These are phyloP conservation scores for Ceratocystis cacaofunesta DNA, from an alignment of 2,329 filamentous ascomycete genomes.

Conservation along the genomic window DNA sequence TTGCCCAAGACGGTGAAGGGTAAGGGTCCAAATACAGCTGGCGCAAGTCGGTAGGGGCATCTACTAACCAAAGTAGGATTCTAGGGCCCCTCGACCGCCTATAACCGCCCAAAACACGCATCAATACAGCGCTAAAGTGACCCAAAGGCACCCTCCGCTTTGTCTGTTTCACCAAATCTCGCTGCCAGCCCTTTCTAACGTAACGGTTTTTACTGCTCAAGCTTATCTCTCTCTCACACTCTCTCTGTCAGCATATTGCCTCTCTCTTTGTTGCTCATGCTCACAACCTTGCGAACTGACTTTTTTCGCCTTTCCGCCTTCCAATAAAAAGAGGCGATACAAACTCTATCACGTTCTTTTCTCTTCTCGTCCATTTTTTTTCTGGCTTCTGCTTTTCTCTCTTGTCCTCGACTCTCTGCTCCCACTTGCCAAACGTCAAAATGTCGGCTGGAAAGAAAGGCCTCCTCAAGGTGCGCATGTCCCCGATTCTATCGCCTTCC, in stretches of 20 bases:
- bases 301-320: neutral
- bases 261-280: neutral
- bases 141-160: neutral
- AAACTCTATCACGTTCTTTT: conserved; percentile 2
- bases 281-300: neutral
- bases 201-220: neutral
- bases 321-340: neutral
- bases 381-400: neutral
- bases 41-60: no score
- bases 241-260: neutral
- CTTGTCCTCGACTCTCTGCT: neutral
- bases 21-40: no score
- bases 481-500: conserved; percentile 10
- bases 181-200: neutral
- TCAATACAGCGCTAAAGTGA: neutral
- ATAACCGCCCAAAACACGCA: neutral
- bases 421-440: conserved; percentile 21
- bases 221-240: neutral
- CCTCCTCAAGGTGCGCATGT: conserved; percentile 57
- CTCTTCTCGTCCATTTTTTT: neutral
- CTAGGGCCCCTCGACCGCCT: neutral
- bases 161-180: neutral
- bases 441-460: conserved; percentile 85
- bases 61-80: no score
- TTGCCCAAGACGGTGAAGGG: no score